These are phyloP conservation scores for Digitaria exilis DNA, from an alignment of 202 grass and related monocot species.

Conservation along the genomic window DNA sequence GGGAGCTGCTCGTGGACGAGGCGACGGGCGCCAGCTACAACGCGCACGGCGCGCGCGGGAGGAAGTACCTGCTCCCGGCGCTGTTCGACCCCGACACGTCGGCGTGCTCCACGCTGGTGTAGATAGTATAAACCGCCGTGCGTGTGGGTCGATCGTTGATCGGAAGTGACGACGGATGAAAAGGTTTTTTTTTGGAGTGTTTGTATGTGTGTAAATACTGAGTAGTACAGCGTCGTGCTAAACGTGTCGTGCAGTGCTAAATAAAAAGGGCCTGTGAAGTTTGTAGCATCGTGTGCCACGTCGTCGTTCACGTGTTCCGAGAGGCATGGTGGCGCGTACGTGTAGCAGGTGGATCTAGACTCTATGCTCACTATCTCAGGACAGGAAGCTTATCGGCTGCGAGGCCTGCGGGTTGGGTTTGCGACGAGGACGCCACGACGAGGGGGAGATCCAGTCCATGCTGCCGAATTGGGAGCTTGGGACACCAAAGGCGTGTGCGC, in stretches of 20 bases:
- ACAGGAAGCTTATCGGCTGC: not conserved
- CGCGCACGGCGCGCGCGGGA: slow-evolving; percentile 55
- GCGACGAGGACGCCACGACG: not conserved
- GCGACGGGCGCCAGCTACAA: slow-evolving; percentile 74
- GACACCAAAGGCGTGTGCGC: not conserved
- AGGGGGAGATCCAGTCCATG: not conserved
- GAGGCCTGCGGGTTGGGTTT: too few species aligned
- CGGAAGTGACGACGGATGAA: not conserved
- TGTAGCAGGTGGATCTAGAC: slow-evolving; percentile 13
- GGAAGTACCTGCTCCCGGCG: slow-evolving; percentile 67
- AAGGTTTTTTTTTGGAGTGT: not conserved
- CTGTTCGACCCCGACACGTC: slow-evolving; percentile 63
- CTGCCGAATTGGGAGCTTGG: not conserved
- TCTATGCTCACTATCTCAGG: too few species aligned
- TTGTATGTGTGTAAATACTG: not conserved
- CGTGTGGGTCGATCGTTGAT: not conserved
- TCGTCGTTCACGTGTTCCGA: not conserved
- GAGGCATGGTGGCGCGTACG: not conserved
- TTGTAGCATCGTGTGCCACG: not conserved
- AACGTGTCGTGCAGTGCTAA: not conserved
- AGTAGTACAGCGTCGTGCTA: not conserved
- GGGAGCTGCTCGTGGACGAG: slow-evolving; percentile 51
- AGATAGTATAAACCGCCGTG: not conserved
- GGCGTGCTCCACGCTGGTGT: slow-evolving; percentile 59
- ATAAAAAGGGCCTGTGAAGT: not conserved